phyloP scores from a whole-genome alignment of 495 filamentous ascomycete genomes.

The Aspergillus panamensis region DNA sequence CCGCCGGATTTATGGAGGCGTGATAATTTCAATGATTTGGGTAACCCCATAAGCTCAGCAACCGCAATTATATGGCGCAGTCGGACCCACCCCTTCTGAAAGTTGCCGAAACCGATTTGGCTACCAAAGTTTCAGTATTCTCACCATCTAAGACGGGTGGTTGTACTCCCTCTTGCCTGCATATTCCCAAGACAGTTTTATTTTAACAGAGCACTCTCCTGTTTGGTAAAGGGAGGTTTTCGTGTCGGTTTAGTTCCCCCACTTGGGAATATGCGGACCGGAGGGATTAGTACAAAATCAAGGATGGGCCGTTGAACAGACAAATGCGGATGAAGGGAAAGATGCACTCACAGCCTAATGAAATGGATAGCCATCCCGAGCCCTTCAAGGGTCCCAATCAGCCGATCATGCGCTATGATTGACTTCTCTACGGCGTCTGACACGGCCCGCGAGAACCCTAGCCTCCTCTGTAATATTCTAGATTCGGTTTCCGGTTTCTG shows the following conservation, averaged over 20 bases:
- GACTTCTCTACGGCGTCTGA: conserved; percentile 23
- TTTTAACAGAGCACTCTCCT: too few relatives aligned
- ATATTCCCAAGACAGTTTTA: too few relatives aligned
- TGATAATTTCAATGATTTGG: conserved; percentile 11
- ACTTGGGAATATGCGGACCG: too few relatives aligned
- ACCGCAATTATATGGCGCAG: conserved; percentile 27
- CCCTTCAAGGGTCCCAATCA: conserved; percentile 22
- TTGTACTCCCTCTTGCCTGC: too few relatives aligned
- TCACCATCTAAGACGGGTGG: not conserved
- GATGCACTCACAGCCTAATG: conserved; percentile 25
- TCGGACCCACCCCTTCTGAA: conserved; percentile 28
- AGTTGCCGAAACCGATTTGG: conserved; percentile 25
- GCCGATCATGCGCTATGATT: conserved; percentile 22
- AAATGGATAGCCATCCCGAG: conserved; percentile 24
- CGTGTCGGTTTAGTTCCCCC: too few relatives aligned
- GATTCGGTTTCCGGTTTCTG: not conserved
- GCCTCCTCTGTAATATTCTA: conserved; percentile 1
- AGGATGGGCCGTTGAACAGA: not conserved
- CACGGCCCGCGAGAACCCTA: conserved; percentile 17
- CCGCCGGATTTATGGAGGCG: conserved; percentile 12
- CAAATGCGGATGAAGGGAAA: not conserved
- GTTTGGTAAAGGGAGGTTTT: too few relatives aligned
- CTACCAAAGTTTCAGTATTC: conserved; percentile 6
- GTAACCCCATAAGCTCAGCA: conserved; percentile 31
- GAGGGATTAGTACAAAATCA: not conserved